Evolutionary conservation across 176 grass and related monocot genomes (phyloP).

Genomic region (Rhynchospora tenuis): DNA sequence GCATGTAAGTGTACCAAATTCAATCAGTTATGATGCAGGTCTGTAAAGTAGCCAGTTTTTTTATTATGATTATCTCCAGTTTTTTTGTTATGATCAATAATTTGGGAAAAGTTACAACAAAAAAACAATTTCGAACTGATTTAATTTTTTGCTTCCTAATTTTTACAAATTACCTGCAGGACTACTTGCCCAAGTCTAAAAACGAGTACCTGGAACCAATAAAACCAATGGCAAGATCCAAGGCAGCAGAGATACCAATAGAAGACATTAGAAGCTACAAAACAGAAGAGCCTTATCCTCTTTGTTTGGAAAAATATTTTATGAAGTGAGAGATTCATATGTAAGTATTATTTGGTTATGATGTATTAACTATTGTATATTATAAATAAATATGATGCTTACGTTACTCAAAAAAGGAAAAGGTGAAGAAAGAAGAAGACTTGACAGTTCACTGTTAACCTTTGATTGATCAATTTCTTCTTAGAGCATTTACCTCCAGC

Average conservation of each 20-base stretch:
- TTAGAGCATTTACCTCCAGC: no score
- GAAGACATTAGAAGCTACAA: slow-evolving; percentile 38
- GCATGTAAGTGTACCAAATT: no score
- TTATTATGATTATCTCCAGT: no score
- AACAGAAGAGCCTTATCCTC: slow-evolving; percentile 38
- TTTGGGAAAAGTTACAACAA: background rate
- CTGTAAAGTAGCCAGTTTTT: no score
- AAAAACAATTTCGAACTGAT: background rate
- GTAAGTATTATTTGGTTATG: background rate
- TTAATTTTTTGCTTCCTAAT: background rate
- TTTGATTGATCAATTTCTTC: no score
- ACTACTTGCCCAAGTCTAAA: slow-evolving; percentile 40
- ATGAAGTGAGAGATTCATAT: background rate
- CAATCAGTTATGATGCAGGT: background rate
- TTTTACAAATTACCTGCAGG: slow-evolving; percentile 4
- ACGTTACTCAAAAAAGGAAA: no score
- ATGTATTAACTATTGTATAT: background rate
- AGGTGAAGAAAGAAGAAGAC: no score
- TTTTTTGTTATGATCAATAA: no score
- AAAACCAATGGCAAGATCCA: slow-evolving; percentile 45
- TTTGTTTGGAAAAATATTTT: slow-evolving; percentile 9
- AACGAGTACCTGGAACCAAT: slow-evolving; percentile 31
- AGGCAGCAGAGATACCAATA: slow-evolving; percentile 33
- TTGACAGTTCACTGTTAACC: no score
- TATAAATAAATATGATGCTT: background rate